Base-by-base conservation (phyloP, 352 stramenopile species). In the Phytophthora pistaciae region DNA sequence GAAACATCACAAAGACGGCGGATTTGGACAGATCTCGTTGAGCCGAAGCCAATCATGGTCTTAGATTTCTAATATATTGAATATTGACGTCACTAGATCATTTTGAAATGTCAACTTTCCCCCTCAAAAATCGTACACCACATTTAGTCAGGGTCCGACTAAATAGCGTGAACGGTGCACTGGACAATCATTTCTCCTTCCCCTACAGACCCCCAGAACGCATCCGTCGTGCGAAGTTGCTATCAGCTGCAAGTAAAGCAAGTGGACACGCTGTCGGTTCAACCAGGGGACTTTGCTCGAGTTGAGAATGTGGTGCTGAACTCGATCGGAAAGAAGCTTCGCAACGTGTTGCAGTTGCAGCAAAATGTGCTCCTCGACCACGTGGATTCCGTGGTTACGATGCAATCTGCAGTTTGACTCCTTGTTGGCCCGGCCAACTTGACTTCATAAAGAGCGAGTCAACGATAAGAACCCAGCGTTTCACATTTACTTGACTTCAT, bases 111-210 rank as follows among this genome's bases (percentile, higher is more conserved):
- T n/a, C n/a, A n/a, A n/a, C n/a, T n/a, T n/a, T n/a, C n/a, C n/a
- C n/a, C n/a, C n/a, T n/a, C n/a, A n/a, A n/a, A n/a, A n/a, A n/a
- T n/a, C n/a, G n/a, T n/a, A n/a, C n/a, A n/a, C n/a, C n/a, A n/a
- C n/a, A n/a, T n/a, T n/a, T n/a, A n/a, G n/a, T n/a, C n/a, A n/a
- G n/a, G n/a, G n/a, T n/a, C n/a, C n/a, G n/a, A n/a, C n/a, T n/a
- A n/a, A n/a, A n/a, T n/a, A n/a, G n/a, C n/a, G n/a, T n/a, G n/a
- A n/a, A n/a, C n/a, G n/a, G n/a, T n/a, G n/a, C n/a, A 67, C 52
- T 79, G 72, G 72, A 77, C 70, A 1, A 33, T 69, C 7, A 68
- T 77, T 56, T 66, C 72, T 9, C 68, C 63, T 4, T 76, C 68
- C 20, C 49, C 59, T 1, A 60, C 21, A 21, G 61, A 74, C 33